Evolutionary conservation across 1,284 basidiomycete species (phyloP).

Genomic region (Jaminaea rosea): DNA sequence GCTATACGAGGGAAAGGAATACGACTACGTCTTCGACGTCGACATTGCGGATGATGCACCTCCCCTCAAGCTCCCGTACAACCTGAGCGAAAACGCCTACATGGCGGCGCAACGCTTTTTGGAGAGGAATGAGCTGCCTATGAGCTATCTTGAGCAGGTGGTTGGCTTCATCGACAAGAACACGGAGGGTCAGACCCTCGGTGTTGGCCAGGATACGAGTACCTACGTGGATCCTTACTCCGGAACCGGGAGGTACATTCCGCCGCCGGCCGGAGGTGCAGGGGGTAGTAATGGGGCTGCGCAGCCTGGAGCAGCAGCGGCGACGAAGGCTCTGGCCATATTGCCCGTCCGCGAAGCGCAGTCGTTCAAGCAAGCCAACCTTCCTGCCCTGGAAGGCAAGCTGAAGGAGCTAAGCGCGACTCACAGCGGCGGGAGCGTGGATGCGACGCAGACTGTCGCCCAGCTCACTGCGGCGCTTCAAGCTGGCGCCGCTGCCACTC

Average conservation of each 20-base stretch:
- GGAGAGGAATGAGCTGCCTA: conserved; percentile 70
- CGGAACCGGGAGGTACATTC: conserved; percentile 61
- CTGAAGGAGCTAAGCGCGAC: conserved; percentile 69
- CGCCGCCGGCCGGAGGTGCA: conserved; percentile 14
- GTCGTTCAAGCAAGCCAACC: conserved; percentile 76
- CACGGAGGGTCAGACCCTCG: conserved; percentile 61
- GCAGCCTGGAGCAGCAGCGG: conserved; percentile 44
- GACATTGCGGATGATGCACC: conserved; percentile 88
- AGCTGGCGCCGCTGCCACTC: conserved; percentile 51
- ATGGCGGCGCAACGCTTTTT: conserved; percentile 82
- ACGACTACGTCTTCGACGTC: conserved; percentile 97
- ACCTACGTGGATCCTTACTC: conserved; percentile 85
- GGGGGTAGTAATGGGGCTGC: conserved; percentile 25
- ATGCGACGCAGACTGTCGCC: neutral
- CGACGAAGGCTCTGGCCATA: conserved; percentile 34
- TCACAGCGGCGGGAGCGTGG: conserved; percentile 49
- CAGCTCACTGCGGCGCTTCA: conserved; percentile 57
- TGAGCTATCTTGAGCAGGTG: conserved; percentile 78
- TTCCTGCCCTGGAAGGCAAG: conserved; percentile 76
- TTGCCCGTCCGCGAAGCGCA: conserved; percentile 48
- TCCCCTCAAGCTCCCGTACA: conserved; percentile 88
- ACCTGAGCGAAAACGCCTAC: conserved; percentile 74
- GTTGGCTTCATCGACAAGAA: conserved; percentile 91
- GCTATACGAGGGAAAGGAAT: conserved; percentile 77
- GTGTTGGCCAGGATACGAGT: conserved; percentile 49